Percentiles rank a stretch among this genome's conserved stretches.
phyloP scores from a whole-genome alignment of 371 early-diverging fungal species.

The Coemansia sp. region DNA sequence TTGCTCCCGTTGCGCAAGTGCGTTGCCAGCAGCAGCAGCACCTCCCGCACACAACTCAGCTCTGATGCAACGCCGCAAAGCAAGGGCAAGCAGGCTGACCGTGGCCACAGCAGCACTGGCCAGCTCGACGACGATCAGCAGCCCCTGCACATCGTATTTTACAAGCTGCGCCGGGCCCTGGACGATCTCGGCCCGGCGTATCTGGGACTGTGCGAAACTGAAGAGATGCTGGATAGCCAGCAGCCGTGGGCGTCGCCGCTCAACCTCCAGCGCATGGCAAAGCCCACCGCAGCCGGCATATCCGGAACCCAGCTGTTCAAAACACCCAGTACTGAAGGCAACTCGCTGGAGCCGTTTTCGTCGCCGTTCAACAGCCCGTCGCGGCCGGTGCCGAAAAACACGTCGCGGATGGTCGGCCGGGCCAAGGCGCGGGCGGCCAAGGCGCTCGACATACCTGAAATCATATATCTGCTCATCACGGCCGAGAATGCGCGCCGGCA shows the following conservation, averaged over 20 bases:
- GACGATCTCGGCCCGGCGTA: constrained; percentile 25
- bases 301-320: background rate
- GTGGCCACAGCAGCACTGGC: background rate
- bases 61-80: too few species aligned
- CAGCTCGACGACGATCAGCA: constrained; percentile 2
- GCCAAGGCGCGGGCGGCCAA: background rate
- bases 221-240: constrained; percentile 5
- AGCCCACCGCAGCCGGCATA: background rate
- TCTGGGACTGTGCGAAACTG: constrained; percentile 24
- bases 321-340: background rate
- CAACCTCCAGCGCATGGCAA: constrained; percentile 17
- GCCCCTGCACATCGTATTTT: constrained; percentile 22
- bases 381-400: background rate
- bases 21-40: background rate
- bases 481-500: constrained; percentile 39
- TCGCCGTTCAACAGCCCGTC: constrained; percentile 17
- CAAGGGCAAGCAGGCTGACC: too few species aligned
- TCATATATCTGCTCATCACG: constrained; percentile 26
- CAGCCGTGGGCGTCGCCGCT: constrained; percentile 44
- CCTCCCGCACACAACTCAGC: too few species aligned
- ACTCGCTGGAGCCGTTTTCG: constrained; percentile 6
- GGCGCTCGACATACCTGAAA: constrained; percentile 22
- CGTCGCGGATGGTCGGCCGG: background rate
- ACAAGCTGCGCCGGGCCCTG: constrained; percentile 14
- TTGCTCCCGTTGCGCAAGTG: constrained; percentile 16